Evolutionary conservation across 2,329 filamentous ascomycete species (phyloP), one percentile per base, ranked within the genome.

Genomic region (Thelonectria olida): DNA sequence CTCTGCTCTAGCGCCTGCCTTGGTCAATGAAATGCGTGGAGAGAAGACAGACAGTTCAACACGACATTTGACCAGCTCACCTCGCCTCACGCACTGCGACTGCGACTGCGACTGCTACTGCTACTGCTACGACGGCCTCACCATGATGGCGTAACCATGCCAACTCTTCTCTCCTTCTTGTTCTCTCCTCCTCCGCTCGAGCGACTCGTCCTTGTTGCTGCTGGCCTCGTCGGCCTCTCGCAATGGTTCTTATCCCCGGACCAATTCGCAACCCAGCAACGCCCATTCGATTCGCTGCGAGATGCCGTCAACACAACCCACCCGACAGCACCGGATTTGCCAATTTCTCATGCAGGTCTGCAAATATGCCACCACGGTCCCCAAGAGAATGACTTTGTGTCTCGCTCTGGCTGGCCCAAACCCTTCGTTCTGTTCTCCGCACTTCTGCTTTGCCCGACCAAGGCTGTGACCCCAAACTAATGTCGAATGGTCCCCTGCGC

Each of bases 321-420:
- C 45, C 12, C 25, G 19, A 36, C 17, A 17, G 25, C 44, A 45
- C 34, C 54, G 36, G 50, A 45, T 45, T 50, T 50, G 54, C 34
- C 54, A 49, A 6, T 48, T 15, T 53, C 20, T 31, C n/a, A 28
- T 59, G 51, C 57, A 45, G 31, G 27, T 31, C 58, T 28, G 45
- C 52, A 44, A 44, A 38, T 31, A 22, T 59, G 54, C 45, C 47
- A 49, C 36, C 28, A 19, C 39, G 41, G 31, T 31, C 49, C 42
- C 38, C 51, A 34, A 47, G 53, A 53, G 25, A 27, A 9, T 27
- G 25, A 44, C 17, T 54, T n/a, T 63, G 61, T 63, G 61, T 15
- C 61, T 48, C 31, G 17, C 56, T 63, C 61, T 63, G 61, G 55
- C 31, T 63, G 61, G 58, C 58, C 23, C 41, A 20, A 34, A 15